These are phyloP conservation scores for Penicillium coffeae DNA, from an alignment of 495 filamentous ascomycete species.

Conservation along the genomic window DNA sequence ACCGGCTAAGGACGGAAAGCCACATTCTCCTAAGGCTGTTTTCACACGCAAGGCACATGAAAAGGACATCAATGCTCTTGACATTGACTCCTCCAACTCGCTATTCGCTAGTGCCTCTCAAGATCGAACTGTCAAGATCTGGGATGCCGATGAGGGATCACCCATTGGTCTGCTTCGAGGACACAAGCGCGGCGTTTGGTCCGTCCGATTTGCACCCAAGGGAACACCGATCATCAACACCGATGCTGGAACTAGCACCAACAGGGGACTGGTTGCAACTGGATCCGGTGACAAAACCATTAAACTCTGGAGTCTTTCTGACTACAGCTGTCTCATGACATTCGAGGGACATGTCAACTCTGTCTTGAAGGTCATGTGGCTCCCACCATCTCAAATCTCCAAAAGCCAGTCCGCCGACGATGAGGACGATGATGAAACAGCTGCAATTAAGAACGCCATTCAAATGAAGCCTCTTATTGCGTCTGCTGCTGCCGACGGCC, in stretches of 20 bases:
- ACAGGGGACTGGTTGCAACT: slow-evolving; percentile 74
- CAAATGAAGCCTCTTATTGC: slow-evolving; percentile 60
- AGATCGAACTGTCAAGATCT: slow-evolving; percentile 95
- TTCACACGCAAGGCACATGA: slow-evolving; percentile 95
- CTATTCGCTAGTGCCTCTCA: slow-evolving; percentile 94
- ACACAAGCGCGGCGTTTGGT: slow-evolving; percentile 93
- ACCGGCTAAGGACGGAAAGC: slow-evolving; percentile 33
- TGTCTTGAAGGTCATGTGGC: slow-evolving; percentile 89
- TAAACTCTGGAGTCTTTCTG: slow-evolving; percentile 89
- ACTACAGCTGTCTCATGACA: slow-evolving; percentile 89
- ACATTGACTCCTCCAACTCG: slow-evolving; percentile 62
- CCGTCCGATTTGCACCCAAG: slow-evolving; percentile 78
- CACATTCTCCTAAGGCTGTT: slow-evolving; percentile 49
- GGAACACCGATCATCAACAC: slow-evolving; percentile 70
- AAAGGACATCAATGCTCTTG: slow-evolving; percentile 96
- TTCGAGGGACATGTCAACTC: slow-evolving; percentile 96
- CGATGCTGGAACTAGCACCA: slow-evolving; percentile 56
- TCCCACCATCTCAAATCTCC: slow-evolving; percentile 56
- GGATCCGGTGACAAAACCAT: slow-evolving; percentile 93
- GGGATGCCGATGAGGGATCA: slow-evolving; percentile 84
- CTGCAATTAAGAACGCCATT: slow-evolving; percentile 21
- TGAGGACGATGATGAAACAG: slow-evolving; percentile 34
- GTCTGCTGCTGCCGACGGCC: slow-evolving; percentile 87
- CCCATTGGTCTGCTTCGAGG: slow-evolving; percentile 84
- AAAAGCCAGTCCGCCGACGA: slow-evolving; percentile 25